Evolutionary conservation across 495 filamentous ascomycete genomes (phyloP), one percentile per base, ranked within the genome.

Genomic region (Jackrogersella minutella): DNA sequence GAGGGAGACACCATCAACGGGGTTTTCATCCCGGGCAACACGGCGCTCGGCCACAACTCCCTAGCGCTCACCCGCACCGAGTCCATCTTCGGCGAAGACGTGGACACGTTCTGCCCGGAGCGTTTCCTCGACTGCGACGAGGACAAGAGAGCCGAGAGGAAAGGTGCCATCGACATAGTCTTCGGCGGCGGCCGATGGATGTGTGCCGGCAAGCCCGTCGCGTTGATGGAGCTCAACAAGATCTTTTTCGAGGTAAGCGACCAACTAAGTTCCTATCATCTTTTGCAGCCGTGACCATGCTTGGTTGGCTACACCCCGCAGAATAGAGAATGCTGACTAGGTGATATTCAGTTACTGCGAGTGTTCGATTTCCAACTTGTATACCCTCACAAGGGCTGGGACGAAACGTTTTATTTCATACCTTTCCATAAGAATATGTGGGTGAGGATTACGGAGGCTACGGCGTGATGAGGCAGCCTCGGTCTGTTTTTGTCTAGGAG

Each of bases 1-100:
- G 76, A 72, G 47, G 86, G 85, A 11, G 83, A 83, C 22, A 77
- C 65, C 21, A 58, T 87, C 26, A 71, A 77, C n/a, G 81, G 78
- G 2, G 31, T 74, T 6, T 78, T 75, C 44, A 61, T 88, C 7
- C 80, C 84, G 0, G 80, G 77, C 0, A 81, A 79, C 14, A 81
- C 79, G 0, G 70, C 78, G 10, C 75, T 88, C 5, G 84, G 82
- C 2, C 69, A 77, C 3, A 77, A 79, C 52, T 59, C 47, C 51
- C 3, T 54, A 5, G 64, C 80, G 4, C 83, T 75, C 49, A 80
- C 80, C 37, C 71, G 76, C 17, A 53, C 40, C 9, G 40, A 47
- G 21, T 47, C 33, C 11, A 49, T 49, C 44, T 49, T 49, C 26
- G 44, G 44, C 26, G 44, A 49, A 16, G 44, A 49, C 14, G 24